phyloP scores from a whole-genome alignment of 305 asterid species.

The Euphrasia arctica region DNA sequence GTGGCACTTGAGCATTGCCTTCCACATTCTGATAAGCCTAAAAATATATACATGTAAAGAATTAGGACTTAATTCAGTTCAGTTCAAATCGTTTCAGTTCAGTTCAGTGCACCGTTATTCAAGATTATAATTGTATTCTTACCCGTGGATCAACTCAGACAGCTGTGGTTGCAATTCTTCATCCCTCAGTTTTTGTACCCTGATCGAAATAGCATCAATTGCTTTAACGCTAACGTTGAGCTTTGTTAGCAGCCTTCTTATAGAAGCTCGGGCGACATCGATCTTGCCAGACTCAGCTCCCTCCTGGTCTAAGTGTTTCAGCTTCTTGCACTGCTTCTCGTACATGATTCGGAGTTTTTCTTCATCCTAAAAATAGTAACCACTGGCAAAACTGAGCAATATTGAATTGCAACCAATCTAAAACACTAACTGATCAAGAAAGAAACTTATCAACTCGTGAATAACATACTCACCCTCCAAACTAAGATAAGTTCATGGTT shows the following conservation, averaged over 20 bases:
- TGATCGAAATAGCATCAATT: conserved; percentile 65
- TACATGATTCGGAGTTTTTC: conserved; percentile 29
- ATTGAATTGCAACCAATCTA: conserved; percentile 26
- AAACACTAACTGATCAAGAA: too few relatives aligned
- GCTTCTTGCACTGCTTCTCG: conserved; percentile 28
- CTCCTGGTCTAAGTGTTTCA: conserved; percentile 55
- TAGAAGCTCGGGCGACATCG: conserved; percentile 64
- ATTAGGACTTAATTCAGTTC: too few relatives aligned
- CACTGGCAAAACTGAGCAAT: conserved; percentile 34
- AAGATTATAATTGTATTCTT: conserved; percentile 24
- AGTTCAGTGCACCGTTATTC: neutral
- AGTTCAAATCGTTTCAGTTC: too few relatives aligned
- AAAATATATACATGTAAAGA: neutral
- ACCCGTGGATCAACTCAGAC: conserved; percentile 81
- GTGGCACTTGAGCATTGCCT: conserved; percentile 88
- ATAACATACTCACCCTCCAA: neutral
- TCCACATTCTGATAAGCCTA: conserved; percentile 96
- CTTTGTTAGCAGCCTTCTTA: conserved; percentile 57
- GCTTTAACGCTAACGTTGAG: conserved; percentile 77
- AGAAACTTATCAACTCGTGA: neutral
- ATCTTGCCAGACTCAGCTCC: conserved; percentile 87
- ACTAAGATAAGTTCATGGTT: conserved; percentile 3
- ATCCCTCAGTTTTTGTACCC: conserved; percentile 86
- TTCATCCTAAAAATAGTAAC: conserved; percentile 73
- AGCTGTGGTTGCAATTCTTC: conserved; percentile 89